Percentiles rank a stretch among this genome's conserved stretches.
These are phyloP conservation scores for Margaritispora aquatica DNA, from an alignment of 495 filamentous ascomycete species.

Conservation along the genomic window DNA sequence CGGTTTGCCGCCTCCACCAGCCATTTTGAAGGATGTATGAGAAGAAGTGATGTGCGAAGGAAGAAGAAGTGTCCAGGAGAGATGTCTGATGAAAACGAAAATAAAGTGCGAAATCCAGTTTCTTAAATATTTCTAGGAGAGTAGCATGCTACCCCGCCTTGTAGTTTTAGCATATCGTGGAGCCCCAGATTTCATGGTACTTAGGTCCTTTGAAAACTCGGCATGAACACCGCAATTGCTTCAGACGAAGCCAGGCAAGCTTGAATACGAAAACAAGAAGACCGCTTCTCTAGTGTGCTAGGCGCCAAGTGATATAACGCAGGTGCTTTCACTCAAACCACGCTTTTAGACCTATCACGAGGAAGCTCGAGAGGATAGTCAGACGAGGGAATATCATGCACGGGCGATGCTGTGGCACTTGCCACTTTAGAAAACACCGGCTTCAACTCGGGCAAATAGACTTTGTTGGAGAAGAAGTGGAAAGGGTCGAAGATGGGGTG, in stretches of 20 bases:
- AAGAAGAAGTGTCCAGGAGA: background rate
- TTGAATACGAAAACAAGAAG: background rate
- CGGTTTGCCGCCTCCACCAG: background rate
- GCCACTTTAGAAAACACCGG: background rate
- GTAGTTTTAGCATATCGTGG: background rate
- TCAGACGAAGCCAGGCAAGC: background rate
- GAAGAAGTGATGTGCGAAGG: background rate
- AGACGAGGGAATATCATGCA: background rate
- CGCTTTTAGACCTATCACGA: background rate
- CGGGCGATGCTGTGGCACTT: background rate
- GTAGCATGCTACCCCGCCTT: background rate
- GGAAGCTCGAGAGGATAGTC: background rate
- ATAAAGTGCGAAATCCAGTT: background rate
- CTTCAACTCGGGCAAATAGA: background rate
- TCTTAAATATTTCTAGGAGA: background rate
- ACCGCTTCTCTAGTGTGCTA: background rate
- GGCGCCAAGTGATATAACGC: background rate
- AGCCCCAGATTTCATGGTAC: background rate
- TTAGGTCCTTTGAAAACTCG: background rate
- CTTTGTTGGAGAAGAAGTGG: background rate
- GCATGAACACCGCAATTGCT: background rate
- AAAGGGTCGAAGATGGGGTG: background rate
- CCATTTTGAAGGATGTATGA: background rate
- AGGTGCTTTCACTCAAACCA: background rate
- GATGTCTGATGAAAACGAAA: background rate